Evolutionary conservation across 139 green algal species (phyloP).

Genomic region (Trebouxia sp.): DNA sequence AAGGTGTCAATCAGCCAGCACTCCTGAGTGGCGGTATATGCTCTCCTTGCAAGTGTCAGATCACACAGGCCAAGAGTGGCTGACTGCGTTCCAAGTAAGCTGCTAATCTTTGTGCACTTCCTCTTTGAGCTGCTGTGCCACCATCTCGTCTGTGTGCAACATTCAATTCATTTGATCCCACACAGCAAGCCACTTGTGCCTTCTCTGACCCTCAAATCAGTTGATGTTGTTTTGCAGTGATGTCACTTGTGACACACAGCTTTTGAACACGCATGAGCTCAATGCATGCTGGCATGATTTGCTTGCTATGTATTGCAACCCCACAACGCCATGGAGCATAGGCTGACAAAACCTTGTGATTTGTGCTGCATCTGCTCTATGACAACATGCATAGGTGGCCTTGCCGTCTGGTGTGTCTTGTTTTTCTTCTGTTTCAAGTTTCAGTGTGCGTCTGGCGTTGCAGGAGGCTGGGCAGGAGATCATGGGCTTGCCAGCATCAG

Average conservation of each 20-base stretch:
- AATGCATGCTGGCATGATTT: background rate
- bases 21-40: slow-evolving; percentile 60
- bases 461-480: slow-evolving; percentile 52
- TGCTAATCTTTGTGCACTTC: background rate
- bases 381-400: background rate
- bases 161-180: background rate
- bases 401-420: background rate
- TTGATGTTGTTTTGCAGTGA: background rate
- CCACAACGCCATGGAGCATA: background rate
- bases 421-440: background rate
- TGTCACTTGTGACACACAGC: too few relatives aligned
- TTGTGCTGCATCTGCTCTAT: background rate
- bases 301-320: background rate
- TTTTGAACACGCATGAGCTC: background rate
- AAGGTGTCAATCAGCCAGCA: slow-evolving; percentile 36
- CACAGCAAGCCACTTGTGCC: background rate
- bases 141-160: too few relatives aligned
- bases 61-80: slow-evolving; percentile 54
- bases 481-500: slow-evolving; percentile 45
- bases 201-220: background rate
- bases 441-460: slow-evolving; percentile 26
- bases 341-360: background rate
- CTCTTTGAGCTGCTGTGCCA: too few relatives aligned
- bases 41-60: slow-evolving; percentile 50
- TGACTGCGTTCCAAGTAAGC: slow-evolving; percentile 57